Evolutionary conservation across 106 monocot genomes (phyloP).

Genomic region (Dioscorea alata): DNA sequence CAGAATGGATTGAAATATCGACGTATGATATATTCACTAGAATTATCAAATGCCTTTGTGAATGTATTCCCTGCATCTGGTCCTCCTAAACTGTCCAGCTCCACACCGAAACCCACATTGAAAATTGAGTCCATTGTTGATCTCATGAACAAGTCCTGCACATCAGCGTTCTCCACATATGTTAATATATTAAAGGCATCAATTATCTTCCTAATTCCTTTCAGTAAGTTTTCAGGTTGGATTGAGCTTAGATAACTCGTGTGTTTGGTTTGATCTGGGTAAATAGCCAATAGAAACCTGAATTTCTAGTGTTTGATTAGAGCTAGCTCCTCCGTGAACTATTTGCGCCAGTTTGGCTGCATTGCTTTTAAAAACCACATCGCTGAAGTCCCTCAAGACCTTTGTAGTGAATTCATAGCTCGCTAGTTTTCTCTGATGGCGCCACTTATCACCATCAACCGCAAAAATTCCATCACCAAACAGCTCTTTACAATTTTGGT

Average conservation of each 20-base stretch:
- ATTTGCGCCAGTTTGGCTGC: constrained; percentile 31
- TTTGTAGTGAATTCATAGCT: constrained; percentile 50
- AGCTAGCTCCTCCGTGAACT: constrained; percentile 10
- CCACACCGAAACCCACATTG: no score
- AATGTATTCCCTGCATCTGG: not conserved
- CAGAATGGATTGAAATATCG: not conserved
- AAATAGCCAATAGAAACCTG: constrained; percentile 18
- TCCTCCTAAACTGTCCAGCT: no score
- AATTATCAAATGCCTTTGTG: not conserved
- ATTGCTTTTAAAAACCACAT: constrained; percentile 28
- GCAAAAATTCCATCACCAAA: constrained; percentile 53
- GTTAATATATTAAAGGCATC: no score
- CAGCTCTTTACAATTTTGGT: constrained; percentile 21
- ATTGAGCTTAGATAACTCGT: no score
- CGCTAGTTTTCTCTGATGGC: constrained; percentile 41
- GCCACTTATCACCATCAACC: constrained; percentile 50
- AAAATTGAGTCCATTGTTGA: not conserved
- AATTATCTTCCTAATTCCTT: no score
- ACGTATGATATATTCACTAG: not conserved
- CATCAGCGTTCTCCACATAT: no score
- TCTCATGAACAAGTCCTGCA: not conserved
- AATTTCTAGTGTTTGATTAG: constrained; percentile 29
- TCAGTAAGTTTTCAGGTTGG: no score
- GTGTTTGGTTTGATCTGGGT: no score
- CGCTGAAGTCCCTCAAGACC: constrained; percentile 34